Evolutionary conservation across 805 yeast species (phyloP).

Genomic region (Metahyphopichia silvanorum): DNA sequence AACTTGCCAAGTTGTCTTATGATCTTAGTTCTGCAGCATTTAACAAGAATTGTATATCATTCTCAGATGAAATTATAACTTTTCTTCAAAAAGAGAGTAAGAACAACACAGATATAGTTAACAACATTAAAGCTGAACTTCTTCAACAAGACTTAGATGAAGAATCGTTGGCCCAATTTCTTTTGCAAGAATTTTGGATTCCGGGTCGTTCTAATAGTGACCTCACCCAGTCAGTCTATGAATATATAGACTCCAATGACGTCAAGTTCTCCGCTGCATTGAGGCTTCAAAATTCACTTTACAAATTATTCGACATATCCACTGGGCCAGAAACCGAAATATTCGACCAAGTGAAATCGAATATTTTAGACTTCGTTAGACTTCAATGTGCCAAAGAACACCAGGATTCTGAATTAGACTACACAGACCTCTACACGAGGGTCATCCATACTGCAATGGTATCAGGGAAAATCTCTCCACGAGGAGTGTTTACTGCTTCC

Average conservation of each 20-base stretch:
- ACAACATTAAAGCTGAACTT: conserved; percentile 9
- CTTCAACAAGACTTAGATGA: conserved; percentile 19
- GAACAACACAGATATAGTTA: conserved; percentile 6
- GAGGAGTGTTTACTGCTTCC: conserved; percentile 15
- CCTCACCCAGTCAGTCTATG: conserved; percentile 9
- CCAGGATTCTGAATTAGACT: conserved; percentile 8
- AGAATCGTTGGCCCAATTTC: conserved; percentile 17
- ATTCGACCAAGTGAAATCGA: conserved; percentile 2
- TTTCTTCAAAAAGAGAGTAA: neutral
- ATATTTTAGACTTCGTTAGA: conserved; percentile 1
- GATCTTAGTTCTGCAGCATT: conserved; percentile 18
- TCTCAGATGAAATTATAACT: too few relatives aligned
- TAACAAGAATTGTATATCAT: neutral
- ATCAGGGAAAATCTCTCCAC: conserved; percentile 11
- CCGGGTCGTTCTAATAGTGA: conserved; percentile 2
- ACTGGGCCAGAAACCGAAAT: neutral
- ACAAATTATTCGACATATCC: conserved; percentile 3
- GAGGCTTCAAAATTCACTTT: conserved; percentile 17
- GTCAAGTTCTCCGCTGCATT: conserved; percentile 17
- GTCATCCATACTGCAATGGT: conserved; percentile 15
- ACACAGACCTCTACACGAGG: conserved; percentile 11
- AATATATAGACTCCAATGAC: conserved; percentile 16
- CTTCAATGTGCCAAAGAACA: neutral
- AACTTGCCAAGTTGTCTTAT: conserved; percentile 16
- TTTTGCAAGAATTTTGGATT: conserved; percentile 13